A percentile compares a stretch with the other conserved stretches of the same genome.
These are phyloP conservation scores for Boletus tylopilopsis DNA, from an alignment of 768 basidiomycete genomes.

Conservation along the genomic window DNA sequence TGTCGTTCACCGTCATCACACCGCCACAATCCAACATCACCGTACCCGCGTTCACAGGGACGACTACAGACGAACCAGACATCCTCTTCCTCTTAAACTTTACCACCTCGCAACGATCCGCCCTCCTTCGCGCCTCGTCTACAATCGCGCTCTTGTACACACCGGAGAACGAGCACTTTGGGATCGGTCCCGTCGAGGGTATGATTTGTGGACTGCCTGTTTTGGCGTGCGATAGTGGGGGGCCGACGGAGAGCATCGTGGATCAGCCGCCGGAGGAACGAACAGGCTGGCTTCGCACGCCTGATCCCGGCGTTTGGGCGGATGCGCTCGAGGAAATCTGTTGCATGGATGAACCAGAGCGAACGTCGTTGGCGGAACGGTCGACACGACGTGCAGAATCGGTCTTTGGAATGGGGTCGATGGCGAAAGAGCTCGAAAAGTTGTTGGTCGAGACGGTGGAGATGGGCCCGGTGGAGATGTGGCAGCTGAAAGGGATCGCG, in stretches of 20 bases:
- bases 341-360: slow-evolving; percentile 7
- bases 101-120: slow-evolving; percentile 76
- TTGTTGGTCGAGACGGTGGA: slow-evolving; percentile 51
- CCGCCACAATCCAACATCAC: slow-evolving; percentile 39
- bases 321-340: slow-evolving; percentile 61
- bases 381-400: slow-evolving; percentile 59
- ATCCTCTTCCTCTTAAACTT: slow-evolving; percentile 92
- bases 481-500: slow-evolving; percentile 15
- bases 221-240: slow-evolving; percentile 81
- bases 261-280: slow-evolving; percentile 36
- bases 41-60: slow-evolving; percentile 41
- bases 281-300: slow-evolving; percentile 77
- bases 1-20: slow-evolving; percentile 58
- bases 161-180: slow-evolving; percentile 94
- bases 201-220: slow-evolving; percentile 92
- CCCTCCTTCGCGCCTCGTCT: slow-evolving; percentile 62
- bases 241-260: slow-evolving; percentile 87
- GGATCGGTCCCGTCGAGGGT: slow-evolving; percentile 92
- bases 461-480: slow-evolving; percentile 44
- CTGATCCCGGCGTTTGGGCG: slow-evolving; percentile 68
- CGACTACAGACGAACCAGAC: slow-evolving; percentile 43
- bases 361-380: slow-evolving; percentile 42
- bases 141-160: slow-evolving; percentile 87
- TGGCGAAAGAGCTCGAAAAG: slow-evolving; percentile 57
- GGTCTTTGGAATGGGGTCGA: slow-evolving; percentile 74